These are phyloP conservation scores for Colletotrichum sp. DNA, from an alignment of 2,329 filamentous ascomycete genomes.

Conservation along the genomic window DNA sequence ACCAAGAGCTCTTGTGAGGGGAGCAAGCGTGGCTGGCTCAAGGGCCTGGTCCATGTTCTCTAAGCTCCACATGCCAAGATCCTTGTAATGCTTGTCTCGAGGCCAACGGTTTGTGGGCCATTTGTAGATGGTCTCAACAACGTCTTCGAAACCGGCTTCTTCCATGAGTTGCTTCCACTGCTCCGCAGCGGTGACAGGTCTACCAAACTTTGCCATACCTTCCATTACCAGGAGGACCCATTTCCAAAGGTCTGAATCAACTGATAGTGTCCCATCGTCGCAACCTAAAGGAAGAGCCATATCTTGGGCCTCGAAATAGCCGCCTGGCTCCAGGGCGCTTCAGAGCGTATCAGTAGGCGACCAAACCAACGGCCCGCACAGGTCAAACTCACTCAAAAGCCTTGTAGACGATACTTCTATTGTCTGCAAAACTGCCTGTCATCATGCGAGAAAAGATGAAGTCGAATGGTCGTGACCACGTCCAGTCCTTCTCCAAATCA, in stretches of 20 bases:
- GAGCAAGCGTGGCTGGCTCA: constrained; percentile 37
- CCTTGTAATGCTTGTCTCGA: constrained; percentile 20
- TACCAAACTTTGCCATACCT: constrained; percentile 31
- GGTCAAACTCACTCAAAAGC: constrained; percentile 18
- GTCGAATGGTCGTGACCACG: constrained; percentile 34
- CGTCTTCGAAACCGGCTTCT: constrained; percentile 3
- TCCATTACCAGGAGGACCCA: constrained; percentile 31
- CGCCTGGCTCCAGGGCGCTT: constrained; percentile 35
- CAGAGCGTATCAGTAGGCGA: not conserved
- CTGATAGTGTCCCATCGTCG: constrained; percentile 34
- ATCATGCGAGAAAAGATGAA: constrained; percentile 38
- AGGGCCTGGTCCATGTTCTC: constrained; percentile 35
- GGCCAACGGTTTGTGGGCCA: constrained; percentile 25
- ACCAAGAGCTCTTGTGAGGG: constrained; percentile 40
- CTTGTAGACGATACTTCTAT: constrained; percentile 27
- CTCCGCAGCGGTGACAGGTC: constrained; percentile 29
- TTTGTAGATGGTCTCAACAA: not conserved
- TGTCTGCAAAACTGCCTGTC: constrained; percentile 30
- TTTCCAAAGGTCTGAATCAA: constrained; percentile 32
- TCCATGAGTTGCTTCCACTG: constrained; percentile 31
- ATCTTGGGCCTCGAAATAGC: constrained; percentile 36
- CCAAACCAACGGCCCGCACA: not conserved
- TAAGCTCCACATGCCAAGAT: constrained; percentile 19
- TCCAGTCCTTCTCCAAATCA: constrained; percentile 39
- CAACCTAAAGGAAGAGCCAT: constrained; percentile 29